phyloP scores from a whole-genome alignment of 257 asterid species.

The Plantago ovata region DNA sequence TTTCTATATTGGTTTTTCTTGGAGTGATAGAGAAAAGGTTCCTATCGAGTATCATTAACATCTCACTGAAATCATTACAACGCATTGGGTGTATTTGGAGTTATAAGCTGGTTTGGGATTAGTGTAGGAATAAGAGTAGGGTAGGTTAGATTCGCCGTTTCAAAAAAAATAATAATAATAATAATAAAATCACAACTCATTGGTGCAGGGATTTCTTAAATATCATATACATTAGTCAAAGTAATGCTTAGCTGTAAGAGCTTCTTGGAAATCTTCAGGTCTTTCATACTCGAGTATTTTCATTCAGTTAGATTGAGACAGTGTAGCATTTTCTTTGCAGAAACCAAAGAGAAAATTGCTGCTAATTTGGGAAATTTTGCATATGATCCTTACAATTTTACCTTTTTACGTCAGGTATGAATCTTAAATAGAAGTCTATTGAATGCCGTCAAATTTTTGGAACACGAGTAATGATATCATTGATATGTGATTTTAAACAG shows the following conservation, averaged over 20 bases:
- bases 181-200: too few relatives aligned
- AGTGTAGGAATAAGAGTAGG: too few relatives aligned
- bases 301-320: conserved; percentile 13
- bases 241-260: conserved; percentile 9
- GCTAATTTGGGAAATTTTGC: conserved; percentile 92
- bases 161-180: too few relatives aligned
- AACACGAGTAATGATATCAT: conserved; percentile 12
- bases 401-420: conserved; percentile 79
- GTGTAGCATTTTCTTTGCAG: conserved; percentile 41
- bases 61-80: too few relatives aligned
- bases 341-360: conserved; percentile 73
- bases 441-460: not conserved
- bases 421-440: conserved; percentile 10
- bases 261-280: not conserved
- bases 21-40: not conserved
- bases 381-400: conserved; percentile 84
- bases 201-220: too few relatives aligned
- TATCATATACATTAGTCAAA: too few relatives aligned
- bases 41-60: too few relatives aligned
- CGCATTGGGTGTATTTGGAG: too few relatives aligned
- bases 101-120: too few relatives aligned
- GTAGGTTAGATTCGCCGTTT: too few relatives aligned
- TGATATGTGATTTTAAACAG: conserved; percentile 38
- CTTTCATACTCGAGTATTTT: not conserved
- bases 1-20: conserved; percentile 4